phyloP scores from a whole-genome alignment of 371 early-diverging fungal species.

The Lichtheimia corymbifera region DNA sequence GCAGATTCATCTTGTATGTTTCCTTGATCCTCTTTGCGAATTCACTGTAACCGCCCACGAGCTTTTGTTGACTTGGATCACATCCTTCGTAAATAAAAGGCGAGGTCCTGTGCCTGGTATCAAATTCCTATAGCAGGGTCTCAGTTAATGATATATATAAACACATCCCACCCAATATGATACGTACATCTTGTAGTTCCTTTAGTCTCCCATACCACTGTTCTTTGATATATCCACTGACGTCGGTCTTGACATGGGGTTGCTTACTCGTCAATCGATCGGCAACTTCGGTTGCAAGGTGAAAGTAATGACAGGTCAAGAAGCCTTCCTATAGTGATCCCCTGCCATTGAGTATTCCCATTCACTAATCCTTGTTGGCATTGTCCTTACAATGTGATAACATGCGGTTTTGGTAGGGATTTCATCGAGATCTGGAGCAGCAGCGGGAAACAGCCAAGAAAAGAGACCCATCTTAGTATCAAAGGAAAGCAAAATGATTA shows the following conservation, averaged over 20 bases:
- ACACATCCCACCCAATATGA: neutral
- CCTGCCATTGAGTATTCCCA: neutral
- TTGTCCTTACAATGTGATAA: constrained; percentile 43
- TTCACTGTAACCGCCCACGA: constrained; percentile 53
- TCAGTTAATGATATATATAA: neutral
- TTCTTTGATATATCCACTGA: constrained; percentile 42
- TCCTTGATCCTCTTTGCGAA: constrained; percentile 41
- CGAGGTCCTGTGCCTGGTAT: constrained; percentile 42
- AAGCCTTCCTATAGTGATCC: constrained; percentile 45
- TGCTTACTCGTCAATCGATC: constrained; percentile 35
- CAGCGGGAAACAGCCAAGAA: constrained; percentile 29
- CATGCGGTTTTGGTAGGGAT: constrained; percentile 44
- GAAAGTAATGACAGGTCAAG: constrained; percentile 46
- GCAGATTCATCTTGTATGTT: constrained; percentile 30
- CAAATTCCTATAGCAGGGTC: constrained; percentile 29
- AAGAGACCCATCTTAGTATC: constrained; percentile 27
- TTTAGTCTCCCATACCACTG: constrained; percentile 45
- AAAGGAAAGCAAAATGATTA: neutral
- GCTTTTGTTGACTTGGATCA: constrained; percentile 26
- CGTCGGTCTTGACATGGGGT: constrained; percentile 44
- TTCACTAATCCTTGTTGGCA: neutral
- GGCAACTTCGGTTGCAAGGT: constrained; percentile 42
- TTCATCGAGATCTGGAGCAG: constrained; percentile 22
- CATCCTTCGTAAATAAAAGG: constrained; percentile 62
- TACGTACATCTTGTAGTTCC: constrained; percentile 44